A percentile compares a stretch with the other conserved stretches of the same genome.
Conservation (phyloP, 495 filamentous ascomycete genomes). For the Hyaloscypha variabilis region DNA sequence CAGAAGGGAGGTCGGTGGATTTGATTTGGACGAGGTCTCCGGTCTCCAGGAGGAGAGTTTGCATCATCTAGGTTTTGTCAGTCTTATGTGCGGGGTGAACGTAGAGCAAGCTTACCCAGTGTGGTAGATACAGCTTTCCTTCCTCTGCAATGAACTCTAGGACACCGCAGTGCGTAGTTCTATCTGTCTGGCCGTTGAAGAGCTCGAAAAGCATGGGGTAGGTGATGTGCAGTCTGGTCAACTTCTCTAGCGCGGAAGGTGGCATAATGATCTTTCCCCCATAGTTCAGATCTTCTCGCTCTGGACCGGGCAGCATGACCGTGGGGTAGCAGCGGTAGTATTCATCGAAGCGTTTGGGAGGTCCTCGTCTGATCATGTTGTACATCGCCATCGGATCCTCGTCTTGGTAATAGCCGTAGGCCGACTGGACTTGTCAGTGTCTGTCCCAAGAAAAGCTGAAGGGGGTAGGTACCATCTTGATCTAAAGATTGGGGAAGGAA, state of each 20-base stretch:
- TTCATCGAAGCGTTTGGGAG: conserved; percentile 78
- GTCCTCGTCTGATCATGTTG: conserved; percentile 38
- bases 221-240: conserved; percentile 93
- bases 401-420: conserved; percentile 55
- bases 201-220: conserved; percentile 98
- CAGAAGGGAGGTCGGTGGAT: conserved; percentile 86
- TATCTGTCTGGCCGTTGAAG: conserved; percentile 78
- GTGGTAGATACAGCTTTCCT: conserved; percentile 91
- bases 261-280: conserved; percentile 97
- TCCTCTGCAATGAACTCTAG: conserved; percentile 98
- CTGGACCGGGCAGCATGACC: conserved; percentile 90
- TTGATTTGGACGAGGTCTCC: conserved; percentile 95
- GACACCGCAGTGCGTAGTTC: conserved; percentile 87
- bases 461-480: conserved; percentile 33
- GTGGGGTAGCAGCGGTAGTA: conserved; percentile 96
- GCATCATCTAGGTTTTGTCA: conserved; percentile 74
- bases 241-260: conserved; percentile 91
- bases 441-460: not conserved
- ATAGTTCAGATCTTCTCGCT: conserved; percentile 88
- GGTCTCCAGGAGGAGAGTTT: conserved; percentile 82
- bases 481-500: not conserved
- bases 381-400: conserved; percentile 59
- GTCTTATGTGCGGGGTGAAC: conserved; percentile 22
- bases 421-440: conserved; percentile 26
- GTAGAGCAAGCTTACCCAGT: conserved; percentile 69